These are phyloP conservation scores for Trichothecium roseum DNA, from an alignment of 2,329 filamentous ascomycete genomes.

Conservation along the genomic window DNA sequence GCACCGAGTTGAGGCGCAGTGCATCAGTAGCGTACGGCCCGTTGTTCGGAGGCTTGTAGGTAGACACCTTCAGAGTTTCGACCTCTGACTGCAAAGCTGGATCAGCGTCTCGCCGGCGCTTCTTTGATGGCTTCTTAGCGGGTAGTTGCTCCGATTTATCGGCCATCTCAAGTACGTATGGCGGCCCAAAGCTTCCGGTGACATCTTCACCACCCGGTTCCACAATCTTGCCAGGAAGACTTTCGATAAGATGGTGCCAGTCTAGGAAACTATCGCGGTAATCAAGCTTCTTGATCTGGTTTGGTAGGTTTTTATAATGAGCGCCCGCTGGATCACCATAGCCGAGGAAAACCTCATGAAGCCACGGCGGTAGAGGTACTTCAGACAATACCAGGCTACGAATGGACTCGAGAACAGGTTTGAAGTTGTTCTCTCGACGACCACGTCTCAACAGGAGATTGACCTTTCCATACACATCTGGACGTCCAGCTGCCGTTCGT, in stretches of 20 bases:
- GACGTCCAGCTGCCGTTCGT: constrained; percentile 51
- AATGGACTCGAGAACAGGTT: constrained; percentile 84
- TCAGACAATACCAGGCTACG: constrained; percentile 76
- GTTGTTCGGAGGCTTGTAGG: constrained; percentile 79
- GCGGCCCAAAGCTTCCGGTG: constrained; percentile 68
- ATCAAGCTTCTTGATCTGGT: constrained; percentile 69
- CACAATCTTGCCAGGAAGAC: constrained; percentile 76
- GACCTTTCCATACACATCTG: constrained; percentile 71
- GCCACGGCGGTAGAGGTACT: constrained; percentile 77
- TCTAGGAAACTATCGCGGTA: constrained; percentile 91
- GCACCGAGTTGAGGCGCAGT: constrained; percentile 70
- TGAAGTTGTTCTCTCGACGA: constrained; percentile 94
- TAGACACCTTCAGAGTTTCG: constrained; percentile 70
- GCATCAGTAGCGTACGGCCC: constrained; percentile 83
- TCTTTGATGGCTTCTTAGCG: constrained; percentile 60
- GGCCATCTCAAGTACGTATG: constrained; percentile 69
- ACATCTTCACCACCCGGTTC: constrained; percentile 61
- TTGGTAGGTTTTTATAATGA: constrained; percentile 72
- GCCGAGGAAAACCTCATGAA: constrained; percentile 95
- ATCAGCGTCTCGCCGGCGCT: constrained; percentile 72
- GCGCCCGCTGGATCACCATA: constrained; percentile 89
- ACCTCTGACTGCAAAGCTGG: constrained; percentile 50
- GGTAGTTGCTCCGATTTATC: constrained; percentile 36
- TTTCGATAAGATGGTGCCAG: constrained; percentile 89
- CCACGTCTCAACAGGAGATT: constrained; percentile 78